Evolutionary conservation across 768 basidiomycete genomes (phyloP).

Genomic region (Mrakia gelida): DNA sequence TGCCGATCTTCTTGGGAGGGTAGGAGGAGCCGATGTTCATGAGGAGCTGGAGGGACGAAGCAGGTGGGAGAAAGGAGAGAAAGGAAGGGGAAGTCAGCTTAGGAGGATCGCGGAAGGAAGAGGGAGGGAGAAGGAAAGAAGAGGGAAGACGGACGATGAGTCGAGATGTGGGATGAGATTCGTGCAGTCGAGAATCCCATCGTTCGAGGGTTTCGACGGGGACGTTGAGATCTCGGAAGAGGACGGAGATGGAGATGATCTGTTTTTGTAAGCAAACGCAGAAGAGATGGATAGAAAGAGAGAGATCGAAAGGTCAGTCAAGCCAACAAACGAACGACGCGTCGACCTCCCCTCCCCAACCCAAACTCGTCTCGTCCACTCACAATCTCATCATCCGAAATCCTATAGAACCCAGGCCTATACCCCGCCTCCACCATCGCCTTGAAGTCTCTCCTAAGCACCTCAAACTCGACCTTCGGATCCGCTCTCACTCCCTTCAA

Average conservation of each 20-base stretch:
- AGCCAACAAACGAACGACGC: too few species aligned
- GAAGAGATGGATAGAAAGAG: neutral
- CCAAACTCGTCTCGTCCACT: neutral
- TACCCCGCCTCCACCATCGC: neutral
- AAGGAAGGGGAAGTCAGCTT: neutral
- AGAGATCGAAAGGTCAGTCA: neutral
- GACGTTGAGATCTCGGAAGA: constrained; percentile 54
- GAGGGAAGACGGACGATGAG: constrained; percentile 45
- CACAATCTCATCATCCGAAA: constrained; percentile 2
- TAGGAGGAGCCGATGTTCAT: constrained; percentile 55
- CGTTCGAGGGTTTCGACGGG: constrained; percentile 65
- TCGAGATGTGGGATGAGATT: constrained; percentile 51
- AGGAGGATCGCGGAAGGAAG: neutral
- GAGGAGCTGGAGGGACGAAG: constrained; percentile 46
- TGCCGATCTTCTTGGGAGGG: constrained; percentile 54
- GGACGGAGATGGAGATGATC: constrained; percentile 38
- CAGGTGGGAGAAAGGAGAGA: neutral
- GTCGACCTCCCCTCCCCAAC: neutral
- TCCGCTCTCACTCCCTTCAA: neutral
- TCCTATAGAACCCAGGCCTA: neutral
- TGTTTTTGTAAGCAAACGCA: neutral
- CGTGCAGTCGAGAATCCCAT: constrained; percentile 65
- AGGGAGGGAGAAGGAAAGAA: neutral
- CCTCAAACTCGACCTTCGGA: neutral
- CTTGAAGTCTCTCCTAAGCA: neutral